Conservation (phyloP, 768 basidiomycete species). For the Rhizopogon vinicolor region DNA sequence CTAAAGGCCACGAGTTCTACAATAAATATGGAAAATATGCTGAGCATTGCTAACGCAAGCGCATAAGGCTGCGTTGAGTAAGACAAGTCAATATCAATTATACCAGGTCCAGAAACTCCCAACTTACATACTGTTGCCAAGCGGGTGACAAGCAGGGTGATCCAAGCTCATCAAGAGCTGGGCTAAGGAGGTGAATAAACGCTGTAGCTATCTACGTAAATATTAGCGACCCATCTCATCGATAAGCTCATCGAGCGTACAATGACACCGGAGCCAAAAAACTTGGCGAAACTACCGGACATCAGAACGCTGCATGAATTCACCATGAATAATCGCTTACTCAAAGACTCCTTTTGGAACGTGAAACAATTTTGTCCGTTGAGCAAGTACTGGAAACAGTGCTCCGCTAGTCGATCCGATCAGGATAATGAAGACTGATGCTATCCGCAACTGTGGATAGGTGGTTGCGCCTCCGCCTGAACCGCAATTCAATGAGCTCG, state of each 20-base stretch:
- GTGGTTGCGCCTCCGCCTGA: slow-evolving; percentile 47
- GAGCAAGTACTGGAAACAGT: slow-evolving; percentile 67
- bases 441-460: slow-evolving; percentile 55
- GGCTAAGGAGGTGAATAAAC: slow-evolving; percentile 78
- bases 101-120: neutral
- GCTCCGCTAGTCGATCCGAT: slow-evolving; percentile 55
- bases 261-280: slow-evolving; percentile 88
- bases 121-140: slow-evolving; percentile 74
- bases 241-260: slow-evolving; percentile 36
- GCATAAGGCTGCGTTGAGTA: slow-evolving; percentile 61
- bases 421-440: slow-evolving; percentile 72
- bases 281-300: slow-evolving; percentile 68
- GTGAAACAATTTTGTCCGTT: slow-evolving; percentile 42
- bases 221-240: neutral
- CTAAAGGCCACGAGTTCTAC: slow-evolving; percentile 85
- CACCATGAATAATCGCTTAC: slow-evolving; percentile 35
- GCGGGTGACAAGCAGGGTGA: slow-evolving; percentile 63
- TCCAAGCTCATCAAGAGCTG: slow-evolving; percentile 67
- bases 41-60: slow-evolving; percentile 73
- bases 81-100: neutral
- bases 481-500: slow-evolving; percentile 34
- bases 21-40: slow-evolving; percentile 82
- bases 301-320: neutral
- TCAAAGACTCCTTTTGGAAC: slow-evolving; percentile 48
- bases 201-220: slow-evolving; percentile 74